Evolutionary conservation across 495 filamentous ascomycete genomes (phyloP).

Genomic region (Physcia stellaris): DNA sequence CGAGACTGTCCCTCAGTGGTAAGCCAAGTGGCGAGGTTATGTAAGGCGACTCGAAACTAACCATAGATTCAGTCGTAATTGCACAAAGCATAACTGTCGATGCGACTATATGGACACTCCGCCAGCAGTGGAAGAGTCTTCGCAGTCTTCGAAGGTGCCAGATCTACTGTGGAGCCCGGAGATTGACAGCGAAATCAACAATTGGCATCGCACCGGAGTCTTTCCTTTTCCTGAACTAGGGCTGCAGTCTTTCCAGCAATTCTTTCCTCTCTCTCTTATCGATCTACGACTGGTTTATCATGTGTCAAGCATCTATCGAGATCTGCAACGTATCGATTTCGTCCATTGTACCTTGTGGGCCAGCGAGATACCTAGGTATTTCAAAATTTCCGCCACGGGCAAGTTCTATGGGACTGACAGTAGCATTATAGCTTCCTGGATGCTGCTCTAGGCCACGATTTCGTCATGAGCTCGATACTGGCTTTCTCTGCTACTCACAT

Average conservation of each 20-base stretch:
- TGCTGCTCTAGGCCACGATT: constrained; percentile 65
- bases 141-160: constrained; percentile 52
- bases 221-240: constrained; percentile 79
- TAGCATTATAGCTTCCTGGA: constrained; percentile 56
- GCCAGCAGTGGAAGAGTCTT: constrained; percentile 47
- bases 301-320: constrained; percentile 70
- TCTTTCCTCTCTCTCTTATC: constrained; percentile 50
- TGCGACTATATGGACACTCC: constrained; percentile 88
- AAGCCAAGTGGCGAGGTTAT: constrained; percentile 16
- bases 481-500: constrained; percentile 86
- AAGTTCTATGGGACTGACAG: constrained; percentile 4
- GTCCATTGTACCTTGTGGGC: constrained; percentile 83
- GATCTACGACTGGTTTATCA: constrained; percentile 87
- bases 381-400: constrained; percentile 6
- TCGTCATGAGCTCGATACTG: constrained; percentile 86
- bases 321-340: constrained; percentile 62
- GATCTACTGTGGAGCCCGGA: constrained; percentile 73
- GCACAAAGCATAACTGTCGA: constrained; percentile 94
- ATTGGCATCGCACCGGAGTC: constrained; percentile 70
- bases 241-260: constrained; percentile 45
- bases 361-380: constrained; percentile 81
- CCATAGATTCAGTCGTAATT: constrained; percentile 60
- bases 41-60: constrained; percentile 15
- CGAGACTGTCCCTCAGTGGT: constrained; percentile 97
- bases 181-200: constrained; percentile 65